phyloP scores from a whole-genome alignment of 116 monocot genomes.

The Trichopus zeylanicus region DNA sequence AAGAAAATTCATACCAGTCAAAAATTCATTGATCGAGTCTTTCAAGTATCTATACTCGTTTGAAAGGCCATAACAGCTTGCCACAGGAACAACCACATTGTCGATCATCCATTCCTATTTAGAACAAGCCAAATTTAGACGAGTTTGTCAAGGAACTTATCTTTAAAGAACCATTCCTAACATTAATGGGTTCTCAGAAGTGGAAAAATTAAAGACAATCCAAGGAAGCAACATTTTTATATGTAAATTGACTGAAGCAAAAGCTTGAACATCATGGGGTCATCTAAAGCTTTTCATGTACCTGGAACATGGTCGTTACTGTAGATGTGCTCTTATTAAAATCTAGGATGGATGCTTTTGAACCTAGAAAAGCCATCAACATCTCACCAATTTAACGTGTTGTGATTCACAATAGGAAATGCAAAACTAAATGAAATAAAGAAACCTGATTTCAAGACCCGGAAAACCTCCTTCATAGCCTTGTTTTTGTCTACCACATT shows the following conservation, averaged over 20 bases:
- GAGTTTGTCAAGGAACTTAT: no score
- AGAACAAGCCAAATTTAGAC: no score
- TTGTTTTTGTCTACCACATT: slow-evolving; percentile 62
- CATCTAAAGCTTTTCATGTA: neutral
- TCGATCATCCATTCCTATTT: slow-evolving; percentile 77
- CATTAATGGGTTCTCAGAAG: no score
- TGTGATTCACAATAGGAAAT: neutral
- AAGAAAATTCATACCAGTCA: slow-evolving; percentile 51
- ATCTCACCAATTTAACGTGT: neutral
- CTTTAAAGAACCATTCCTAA: no score
- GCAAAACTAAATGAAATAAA: neutral
- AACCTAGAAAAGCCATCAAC: slow-evolving; percentile 40
- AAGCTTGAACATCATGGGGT: neutral
- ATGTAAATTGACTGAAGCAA: no score
- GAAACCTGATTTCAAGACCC: slow-evolving; percentile 88
- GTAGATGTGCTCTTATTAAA: slow-evolving; percentile 78
- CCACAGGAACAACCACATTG: slow-evolving; percentile 75
- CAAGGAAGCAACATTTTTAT: no score
- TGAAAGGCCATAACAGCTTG: slow-evolving; percentile 53
- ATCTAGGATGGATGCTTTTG: slow-evolving; percentile 74
- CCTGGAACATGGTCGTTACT: slow-evolving; percentile 44
- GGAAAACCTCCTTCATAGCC: slow-evolving; percentile 68
- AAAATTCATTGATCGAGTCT: slow-evolving; percentile 61
- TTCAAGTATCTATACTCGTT: slow-evolving; percentile 83
- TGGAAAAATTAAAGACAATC: no score